Conservation (phyloP, 1,139 yeast species). For the Candida labiduridarum region DNA sequence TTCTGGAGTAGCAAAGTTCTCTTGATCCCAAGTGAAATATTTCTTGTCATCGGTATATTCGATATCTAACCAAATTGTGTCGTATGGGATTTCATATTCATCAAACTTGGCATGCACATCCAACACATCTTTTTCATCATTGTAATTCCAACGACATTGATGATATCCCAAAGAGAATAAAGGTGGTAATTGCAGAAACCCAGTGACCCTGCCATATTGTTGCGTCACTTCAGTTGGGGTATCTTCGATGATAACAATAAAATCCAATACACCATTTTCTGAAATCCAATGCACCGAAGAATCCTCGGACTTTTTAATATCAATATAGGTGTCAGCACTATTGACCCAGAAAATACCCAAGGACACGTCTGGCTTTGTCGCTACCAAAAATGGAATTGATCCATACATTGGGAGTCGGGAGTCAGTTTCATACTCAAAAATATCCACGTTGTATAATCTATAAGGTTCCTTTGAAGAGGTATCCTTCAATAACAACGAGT, state of each 20-base stretch:
- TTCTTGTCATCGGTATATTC: conserved; percentile 86
- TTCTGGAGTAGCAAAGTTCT: conserved; percentile 73
- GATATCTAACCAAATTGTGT: conserved; percentile 92
- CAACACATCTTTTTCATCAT: conserved; percentile 81
- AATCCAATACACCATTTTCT: conserved; percentile 82
- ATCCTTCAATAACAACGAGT: conserved; percentile 68
- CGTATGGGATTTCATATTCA: conserved; percentile 76
- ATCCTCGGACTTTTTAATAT: conserved; percentile 50
- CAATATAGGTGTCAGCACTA: conserved; percentile 90
- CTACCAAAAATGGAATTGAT: conserved; percentile 83
- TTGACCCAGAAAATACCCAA: conserved; percentile 91
- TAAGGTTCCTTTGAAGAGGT: conserved; percentile 70
- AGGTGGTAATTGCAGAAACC: conserved; percentile 75
- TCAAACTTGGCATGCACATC: conserved; percentile 73
- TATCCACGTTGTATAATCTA: conserved; percentile 87
- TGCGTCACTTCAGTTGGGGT: conserved; percentile 61
- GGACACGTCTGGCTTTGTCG: conserved; percentile 58
- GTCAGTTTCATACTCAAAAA: conserved; percentile 85
- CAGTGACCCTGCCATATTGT: conserved; percentile 74
- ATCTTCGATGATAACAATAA: conserved; percentile 67
- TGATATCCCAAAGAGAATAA: conserved; percentile 85
- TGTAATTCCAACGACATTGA: conserved; percentile 97
- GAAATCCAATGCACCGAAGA: conserved; percentile 86
- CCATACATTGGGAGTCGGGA: conserved; percentile 94
- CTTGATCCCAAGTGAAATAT: conserved; percentile 88